Evolutionary conservation across 2,329 filamentous ascomycete genomes (phyloP).

Genomic region (Ophiocordyceps australis): DNA sequence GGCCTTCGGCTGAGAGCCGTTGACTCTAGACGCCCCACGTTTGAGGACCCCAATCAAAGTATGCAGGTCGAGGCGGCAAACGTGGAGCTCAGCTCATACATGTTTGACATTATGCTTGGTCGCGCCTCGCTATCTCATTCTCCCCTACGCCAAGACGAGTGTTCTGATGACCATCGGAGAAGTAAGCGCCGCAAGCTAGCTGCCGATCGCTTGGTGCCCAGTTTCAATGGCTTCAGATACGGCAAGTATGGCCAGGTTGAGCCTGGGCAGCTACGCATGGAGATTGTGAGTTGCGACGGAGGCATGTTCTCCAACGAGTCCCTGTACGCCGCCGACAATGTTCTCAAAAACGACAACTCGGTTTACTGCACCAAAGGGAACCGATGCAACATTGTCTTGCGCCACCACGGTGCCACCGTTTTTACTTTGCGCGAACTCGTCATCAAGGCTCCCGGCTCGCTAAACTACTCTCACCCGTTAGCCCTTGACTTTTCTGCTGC

Average conservation of each 20-base stretch:
- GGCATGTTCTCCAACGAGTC: slow-evolving; percentile 48
- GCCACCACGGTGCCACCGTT: slow-evolving; percentile 60
- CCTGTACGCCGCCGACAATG: slow-evolving; percentile 57
- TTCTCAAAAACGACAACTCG: slow-evolving; percentile 62
- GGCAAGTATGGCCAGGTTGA: slow-evolving; percentile 79
- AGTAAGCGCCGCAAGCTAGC: slow-evolving; percentile 56
- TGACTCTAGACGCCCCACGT: slow-evolving; percentile 9
- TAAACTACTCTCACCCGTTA: slow-evolving; percentile 73
- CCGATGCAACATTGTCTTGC: slow-evolving; percentile 70
- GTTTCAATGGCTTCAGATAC: slow-evolving; percentile 50
- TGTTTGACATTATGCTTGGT: slow-evolving; percentile 12
- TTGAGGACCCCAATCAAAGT: slow-evolving; percentile 19
- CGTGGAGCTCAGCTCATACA: slow-evolving; percentile 21
- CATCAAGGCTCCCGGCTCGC: slow-evolving; percentile 62
- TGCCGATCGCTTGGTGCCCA: slow-evolving; percentile 32
- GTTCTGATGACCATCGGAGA: slow-evolving; percentile 29
- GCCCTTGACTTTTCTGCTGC: slow-evolving; percentile 15
- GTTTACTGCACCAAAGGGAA: slow-evolving; percentile 87
- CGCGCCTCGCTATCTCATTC: slow-evolving; percentile 16
- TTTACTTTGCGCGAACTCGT: slow-evolving; percentile 75
- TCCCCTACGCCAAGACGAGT: slow-evolving; percentile 16
- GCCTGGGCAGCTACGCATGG: slow-evolving; percentile 64
- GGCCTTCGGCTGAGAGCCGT: slow-evolving; percentile 8
- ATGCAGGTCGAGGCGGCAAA: slow-evolving; percentile 24
- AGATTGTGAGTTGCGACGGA: slow-evolving; percentile 78